Conservation (phyloP, 306 rosid species). For the Rosa chinensis region DNA sequence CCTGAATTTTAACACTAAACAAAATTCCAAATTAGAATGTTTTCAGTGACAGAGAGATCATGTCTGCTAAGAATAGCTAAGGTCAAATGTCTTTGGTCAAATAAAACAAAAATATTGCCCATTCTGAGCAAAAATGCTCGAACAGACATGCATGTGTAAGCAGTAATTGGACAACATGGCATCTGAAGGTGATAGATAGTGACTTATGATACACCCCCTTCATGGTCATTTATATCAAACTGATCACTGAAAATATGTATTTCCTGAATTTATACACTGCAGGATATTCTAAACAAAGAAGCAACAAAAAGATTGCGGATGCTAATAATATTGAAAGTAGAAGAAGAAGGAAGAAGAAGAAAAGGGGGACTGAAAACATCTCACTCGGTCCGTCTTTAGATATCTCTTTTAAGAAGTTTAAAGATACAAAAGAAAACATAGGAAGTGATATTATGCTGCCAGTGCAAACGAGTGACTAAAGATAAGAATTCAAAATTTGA, state of each 20-base stretch:
- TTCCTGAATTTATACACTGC: neutral
- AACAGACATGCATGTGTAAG: neutral
- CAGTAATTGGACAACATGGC: conserved; percentile 10
- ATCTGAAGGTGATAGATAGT: neutral
- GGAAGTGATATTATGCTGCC: neutral
- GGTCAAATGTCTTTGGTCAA: neutral
- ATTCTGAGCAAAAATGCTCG: neutral
- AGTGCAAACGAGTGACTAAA: neutral
- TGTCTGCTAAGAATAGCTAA: conserved; percentile 2
- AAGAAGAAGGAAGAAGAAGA: no score
- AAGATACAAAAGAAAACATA: neutral
- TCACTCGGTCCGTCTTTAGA: neutral
- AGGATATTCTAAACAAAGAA: neutral
- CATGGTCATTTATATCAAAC: neutral
- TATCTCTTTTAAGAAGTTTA: neutral
- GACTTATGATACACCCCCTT: neutral
- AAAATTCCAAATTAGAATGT: conserved; percentile 34
- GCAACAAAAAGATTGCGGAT: neutral
- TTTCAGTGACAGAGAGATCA: conserved; percentile 27
- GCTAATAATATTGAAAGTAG: neutral
- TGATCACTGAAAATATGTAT: neutral
- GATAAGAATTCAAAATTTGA: neutral
- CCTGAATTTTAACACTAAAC: conserved; percentile 83
- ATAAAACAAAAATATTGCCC: neutral
- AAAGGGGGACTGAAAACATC: neutral